Percentiles rank a stretch among this genome's conserved stretches.
Evolutionary conservation across 805 yeast genomes (phyloP).

Genomic region (Cephaloascus fragrans): DNA sequence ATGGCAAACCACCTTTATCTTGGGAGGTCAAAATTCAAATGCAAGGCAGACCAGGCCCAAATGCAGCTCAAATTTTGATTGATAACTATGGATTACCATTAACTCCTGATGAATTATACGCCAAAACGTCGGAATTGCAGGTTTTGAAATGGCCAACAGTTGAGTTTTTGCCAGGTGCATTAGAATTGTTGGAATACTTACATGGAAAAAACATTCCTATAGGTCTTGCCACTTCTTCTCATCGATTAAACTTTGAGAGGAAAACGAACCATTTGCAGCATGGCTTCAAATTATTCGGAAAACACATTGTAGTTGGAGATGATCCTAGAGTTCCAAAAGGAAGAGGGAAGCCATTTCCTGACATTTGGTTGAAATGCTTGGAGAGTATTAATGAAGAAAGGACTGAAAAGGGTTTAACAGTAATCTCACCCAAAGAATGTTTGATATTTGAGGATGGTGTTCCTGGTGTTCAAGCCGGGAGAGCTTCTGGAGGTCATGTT

Average conservation of each 20-base stretch:
- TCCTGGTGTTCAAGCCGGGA: conserved; percentile 83
- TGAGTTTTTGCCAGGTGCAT: conserved; percentile 76
- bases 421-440: conserved; percentile 67
- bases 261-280: conserved; percentile 64
- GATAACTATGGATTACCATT: conserved; percentile 57
- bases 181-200: conserved; percentile 51
- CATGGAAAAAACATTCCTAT: conserved; percentile 53
- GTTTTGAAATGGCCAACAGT: conserved; percentile 52
- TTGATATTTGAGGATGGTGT: conserved; percentile 92
- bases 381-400: conserved; percentile 53
- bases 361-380: conserved; percentile 82
- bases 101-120: conserved; percentile 55
- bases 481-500: conserved; percentile 75
- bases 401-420: conserved; percentile 23
- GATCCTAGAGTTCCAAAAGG: conserved; percentile 76
- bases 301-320: conserved; percentile 79
- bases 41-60: conserved; percentile 88
- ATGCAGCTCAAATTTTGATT: conserved; percentile 55
- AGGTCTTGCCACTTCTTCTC: conserved; percentile 87
- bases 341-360: conserved; percentile 89
- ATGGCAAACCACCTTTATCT: conserved; percentile 70
- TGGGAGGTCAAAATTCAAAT: conserved; percentile 86
- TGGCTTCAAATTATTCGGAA: conserved; percentile 55
- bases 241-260: conserved; percentile 43
- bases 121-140: conserved; percentile 44